Percentiles rank a stretch among this genome's conserved stretches.
phyloP scores from a whole-genome alignment of 257 asterid species.

The Nicotiana otophora region DNA sequence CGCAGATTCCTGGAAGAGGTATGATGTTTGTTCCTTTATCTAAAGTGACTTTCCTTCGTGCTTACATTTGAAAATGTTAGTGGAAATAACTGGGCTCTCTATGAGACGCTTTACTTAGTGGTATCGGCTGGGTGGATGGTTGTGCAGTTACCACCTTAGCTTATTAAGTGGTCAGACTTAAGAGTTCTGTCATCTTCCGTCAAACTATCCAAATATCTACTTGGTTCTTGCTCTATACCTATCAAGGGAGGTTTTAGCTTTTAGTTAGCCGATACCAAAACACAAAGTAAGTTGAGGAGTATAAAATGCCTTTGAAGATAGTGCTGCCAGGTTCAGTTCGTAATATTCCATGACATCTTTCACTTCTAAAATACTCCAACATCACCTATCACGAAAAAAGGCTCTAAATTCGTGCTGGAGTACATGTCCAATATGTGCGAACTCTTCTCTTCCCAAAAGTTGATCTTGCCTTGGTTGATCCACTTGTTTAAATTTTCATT shows the following conservation, averaged over 20 bases:
- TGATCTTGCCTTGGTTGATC: constrained; percentile 1
- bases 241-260: background rate
- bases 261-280: background rate
- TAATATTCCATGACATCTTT: background rate
- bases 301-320: background rate
- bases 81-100: background rate
- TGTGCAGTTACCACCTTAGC: background rate
- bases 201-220: background rate
- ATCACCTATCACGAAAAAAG: background rate
- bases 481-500: background rate
- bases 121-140: background rate
- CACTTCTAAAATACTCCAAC: constrained; percentile 2
- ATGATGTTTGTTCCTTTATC: constrained; percentile 16
- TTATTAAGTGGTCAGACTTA: background rate
- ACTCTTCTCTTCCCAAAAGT: constrained; percentile 1
- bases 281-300: background rate
- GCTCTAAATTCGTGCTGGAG: background rate
- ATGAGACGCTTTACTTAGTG: background rate
- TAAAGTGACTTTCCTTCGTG: constrained; percentile 3
- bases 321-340: background rate
- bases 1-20: constrained; percentile 51
- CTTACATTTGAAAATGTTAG: constrained; percentile 3
- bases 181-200: background rate
- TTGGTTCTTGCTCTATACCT: background rate
- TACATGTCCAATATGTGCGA: background rate